Percentiles rank a stretch among this genome's conserved stretches.
These are phyloP conservation scores for Staphylotrichum longicolle DNA, from an alignment of 495 filamentous ascomycete genomes.

Conservation along the genomic window DNA sequence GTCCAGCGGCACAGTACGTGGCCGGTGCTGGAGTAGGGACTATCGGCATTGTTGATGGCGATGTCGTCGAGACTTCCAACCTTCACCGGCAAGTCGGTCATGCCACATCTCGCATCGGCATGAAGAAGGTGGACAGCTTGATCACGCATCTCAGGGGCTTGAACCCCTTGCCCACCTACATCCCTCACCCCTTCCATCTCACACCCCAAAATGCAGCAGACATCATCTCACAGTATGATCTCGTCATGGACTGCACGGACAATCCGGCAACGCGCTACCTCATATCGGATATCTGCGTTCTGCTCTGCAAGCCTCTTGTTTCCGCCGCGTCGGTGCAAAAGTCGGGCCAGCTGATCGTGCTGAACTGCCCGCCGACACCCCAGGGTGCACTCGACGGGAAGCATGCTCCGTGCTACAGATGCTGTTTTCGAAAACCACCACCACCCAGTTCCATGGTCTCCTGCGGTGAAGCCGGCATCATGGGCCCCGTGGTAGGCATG, in stretches of 20 bases:
- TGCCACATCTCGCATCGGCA: conserved; percentile 65
- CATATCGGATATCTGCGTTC: conserved; percentile 83
- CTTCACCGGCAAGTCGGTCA: conserved; percentile 91
- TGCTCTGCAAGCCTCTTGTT: conserved; percentile 75
- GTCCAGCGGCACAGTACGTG: conserved; percentile 85
- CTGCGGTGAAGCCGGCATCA: conserved; percentile 88
- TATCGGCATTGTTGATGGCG: conserved; percentile 82
- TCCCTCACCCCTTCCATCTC: conserved; percentile 59
- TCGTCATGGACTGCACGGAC: conserved; percentile 93
- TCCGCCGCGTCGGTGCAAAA: conserved; percentile 83
- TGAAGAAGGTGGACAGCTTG: conserved; percentile 77
- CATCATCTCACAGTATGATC: conserved; percentile 67
- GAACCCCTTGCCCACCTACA: conserved; percentile 67
- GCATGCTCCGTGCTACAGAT: conserved; percentile 82
- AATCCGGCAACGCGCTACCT: conserved; percentile 88
- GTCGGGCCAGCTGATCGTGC: conserved; percentile 85
- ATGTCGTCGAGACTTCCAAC: conserved; percentile 85
- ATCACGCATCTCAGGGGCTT: conserved; percentile 61
- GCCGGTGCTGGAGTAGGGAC: conserved; percentile 83
- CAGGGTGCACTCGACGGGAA: conserved; percentile 37
- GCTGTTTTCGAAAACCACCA: conserved; percentile 85
- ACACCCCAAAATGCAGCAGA: conserved; percentile 60
- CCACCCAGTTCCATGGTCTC: conserved; percentile 71
- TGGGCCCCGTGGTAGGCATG: conserved; percentile 88
- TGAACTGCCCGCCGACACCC: conserved; percentile 62